phyloP scores from a whole-genome alignment of 106 monocot species.

The Narthecium ossifragum region DNA sequence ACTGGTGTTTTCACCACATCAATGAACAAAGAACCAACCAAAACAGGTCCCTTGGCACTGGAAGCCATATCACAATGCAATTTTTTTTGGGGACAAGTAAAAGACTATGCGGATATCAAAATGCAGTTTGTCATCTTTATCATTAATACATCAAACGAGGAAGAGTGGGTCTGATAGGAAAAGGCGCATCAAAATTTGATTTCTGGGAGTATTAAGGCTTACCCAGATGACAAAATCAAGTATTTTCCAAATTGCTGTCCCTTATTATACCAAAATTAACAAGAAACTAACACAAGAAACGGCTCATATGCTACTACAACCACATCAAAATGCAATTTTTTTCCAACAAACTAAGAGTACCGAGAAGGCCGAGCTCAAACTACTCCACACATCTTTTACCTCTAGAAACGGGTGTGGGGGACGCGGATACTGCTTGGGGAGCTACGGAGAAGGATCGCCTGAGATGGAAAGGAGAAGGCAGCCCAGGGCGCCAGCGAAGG shows the following conservation, averaged over 20 bases:
- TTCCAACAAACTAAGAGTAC: background rate
- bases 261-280: background rate
- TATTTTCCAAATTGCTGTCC: background rate
- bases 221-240: background rate
- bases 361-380: too few species aligned
- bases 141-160: background rate
- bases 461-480: conserved; percentile 7
- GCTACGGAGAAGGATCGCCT: conserved; percentile 40
- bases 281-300: background rate
- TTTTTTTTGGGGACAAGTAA: too few species aligned
- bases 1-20: too few species aligned
- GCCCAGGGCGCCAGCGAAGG: conserved; percentile 13
- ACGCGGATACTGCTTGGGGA: conserved; percentile 62
- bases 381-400: too few species aligned
- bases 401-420: conserved; percentile 30
- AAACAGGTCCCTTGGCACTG: too few species aligned
- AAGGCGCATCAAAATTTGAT: too few species aligned
- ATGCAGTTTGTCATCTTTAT: too few species aligned
- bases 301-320: background rate
- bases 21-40: too few species aligned
- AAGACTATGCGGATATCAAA: too few species aligned
- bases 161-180: background rate
- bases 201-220: too few species aligned
- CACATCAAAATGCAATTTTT: background rate
- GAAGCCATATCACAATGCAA: too few species aligned